Conservation (phyloP, 192 early-diverging fungal genomes). For the Oehlia diaphana region DNA sequence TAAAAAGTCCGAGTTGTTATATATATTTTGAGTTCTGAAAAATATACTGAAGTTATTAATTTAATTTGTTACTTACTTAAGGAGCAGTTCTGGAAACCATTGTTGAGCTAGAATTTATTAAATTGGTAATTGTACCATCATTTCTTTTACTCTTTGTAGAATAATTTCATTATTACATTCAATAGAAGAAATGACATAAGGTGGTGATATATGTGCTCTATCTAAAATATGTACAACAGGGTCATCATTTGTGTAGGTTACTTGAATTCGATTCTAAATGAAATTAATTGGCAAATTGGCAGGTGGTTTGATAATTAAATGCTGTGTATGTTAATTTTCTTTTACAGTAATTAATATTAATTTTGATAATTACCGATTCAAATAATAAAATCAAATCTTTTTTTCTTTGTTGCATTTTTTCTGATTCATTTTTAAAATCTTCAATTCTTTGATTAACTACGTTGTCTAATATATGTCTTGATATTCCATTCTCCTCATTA, state of each 20-base stretch:
- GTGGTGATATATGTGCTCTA: constrained; percentile 44
- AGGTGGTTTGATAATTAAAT: no score
- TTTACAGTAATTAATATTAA: background rate
- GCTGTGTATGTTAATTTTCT: no score
- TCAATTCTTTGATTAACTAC: constrained; percentile 11
- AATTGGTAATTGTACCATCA: constrained; percentile 32
- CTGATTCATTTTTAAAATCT: constrained; percentile 1
- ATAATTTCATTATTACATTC: constrained; percentile 48
- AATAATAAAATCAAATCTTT: constrained; percentile 30
- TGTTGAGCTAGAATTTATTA: background rate
- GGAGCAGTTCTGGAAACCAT: no score
- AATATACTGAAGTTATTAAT: no score
- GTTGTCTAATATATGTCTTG: background rate
- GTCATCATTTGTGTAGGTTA: constrained; percentile 36
- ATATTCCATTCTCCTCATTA: background rate
- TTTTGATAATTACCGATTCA: constrained; percentile 19
- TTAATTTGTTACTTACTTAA: no score
- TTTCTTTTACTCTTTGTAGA: constrained; percentile 45
- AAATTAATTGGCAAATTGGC: no score
- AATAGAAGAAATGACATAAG: constrained; percentile 43
- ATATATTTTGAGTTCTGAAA: no score
- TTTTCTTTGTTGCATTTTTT: constrained; percentile 31
- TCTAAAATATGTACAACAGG: constrained; percentile 43
- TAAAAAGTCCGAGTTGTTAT: no score
- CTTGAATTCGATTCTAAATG: constrained; percentile 45